Conservation (phyloP, 2,329 filamentous ascomycete genomes). For the Sarocladium oryzae region DNA sequence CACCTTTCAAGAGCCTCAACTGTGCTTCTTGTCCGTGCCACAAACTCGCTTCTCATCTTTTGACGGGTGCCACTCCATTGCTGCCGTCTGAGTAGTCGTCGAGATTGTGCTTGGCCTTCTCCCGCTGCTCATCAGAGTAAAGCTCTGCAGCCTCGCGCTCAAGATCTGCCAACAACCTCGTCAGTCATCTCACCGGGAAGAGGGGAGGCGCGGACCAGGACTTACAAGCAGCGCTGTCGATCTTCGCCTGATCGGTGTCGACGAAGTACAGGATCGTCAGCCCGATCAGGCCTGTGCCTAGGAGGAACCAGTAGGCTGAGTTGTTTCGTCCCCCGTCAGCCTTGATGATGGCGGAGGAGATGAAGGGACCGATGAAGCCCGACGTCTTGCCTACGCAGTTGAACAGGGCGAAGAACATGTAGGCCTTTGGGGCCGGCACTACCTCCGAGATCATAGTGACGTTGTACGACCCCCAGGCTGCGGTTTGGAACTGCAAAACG, state of each 20-base stretch:
- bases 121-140: slow-evolving; percentile 55
- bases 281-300: slow-evolving; percentile 14
- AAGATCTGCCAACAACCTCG: slow-evolving; percentile 9
- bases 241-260: slow-evolving; percentile 16
- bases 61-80: not conserved
- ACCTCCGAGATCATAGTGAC: slow-evolving; percentile 19
- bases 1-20: too few species aligned
- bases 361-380: slow-evolving; percentile 18
- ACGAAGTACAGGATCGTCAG: slow-evolving; percentile 14
- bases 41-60: not conserved
- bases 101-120: slow-evolving; percentile 43
- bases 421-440: slow-evolving; percentile 16
- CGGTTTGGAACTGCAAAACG: slow-evolving; percentile 5
- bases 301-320: slow-evolving; percentile 17
- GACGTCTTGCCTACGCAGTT: slow-evolving; percentile 19
- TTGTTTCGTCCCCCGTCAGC: slow-evolving; percentile 12
- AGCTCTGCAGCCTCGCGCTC: slow-evolving; percentile 50
- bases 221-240: slow-evolving; percentile 13
- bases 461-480: slow-evolving; percentile 15
- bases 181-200: too few species aligned
- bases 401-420: slow-evolving; percentile 18
- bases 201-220: not conserved
- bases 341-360: slow-evolving; percentile 18
- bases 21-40: too few species aligned
- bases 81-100: not conserved